Base-by-base conservation (phyloP, 2,329 filamentous ascomycete genomes). In the Neonectria punicea region DNA sequence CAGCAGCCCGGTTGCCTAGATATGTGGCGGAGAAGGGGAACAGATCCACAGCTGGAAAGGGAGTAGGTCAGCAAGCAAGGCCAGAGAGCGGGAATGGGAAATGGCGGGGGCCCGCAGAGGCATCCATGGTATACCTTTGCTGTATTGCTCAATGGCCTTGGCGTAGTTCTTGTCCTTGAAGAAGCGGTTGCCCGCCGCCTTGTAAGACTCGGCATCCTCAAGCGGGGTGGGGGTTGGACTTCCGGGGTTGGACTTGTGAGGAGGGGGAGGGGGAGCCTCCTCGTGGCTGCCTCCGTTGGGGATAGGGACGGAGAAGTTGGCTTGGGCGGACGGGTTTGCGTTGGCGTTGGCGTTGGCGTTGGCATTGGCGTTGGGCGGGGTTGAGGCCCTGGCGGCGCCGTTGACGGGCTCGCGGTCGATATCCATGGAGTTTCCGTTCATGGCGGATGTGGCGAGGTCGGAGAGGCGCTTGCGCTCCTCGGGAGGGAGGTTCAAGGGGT, bases 141-240 rank as follows among this genome's bases (percentile, higher is more conserved):
- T 93, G 80, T 98, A 99, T 80, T 98, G 93, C 72, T 92, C 88
- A 78, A 98, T 94, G 25, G 96, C 95, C 77, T 92, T 91, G 66
- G 86, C 83, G 79, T 95, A 99, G 76, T 98, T 93, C 78, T 92
- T 93, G 69, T 94, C 93, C 84, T 98, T 98, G 87, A 98, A 99
- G 77, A 93, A 95, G 76, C 96, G 96, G 83, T 99, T 99, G 64
- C 96, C 96, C 2, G 93, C 89, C 73, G 92, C 89, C 85, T 99
- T 99, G 87, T 91, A 97, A 13, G 89, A 86, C 82, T 99, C 96
- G 28, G 95, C 93, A 77, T 98, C 93, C 58, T 95, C 92, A 46
- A 82, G 80, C 25, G 84, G 79, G 39, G 81, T 84, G 49, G 84
- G 82, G 54, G 82, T 81, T 47, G 87, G 88, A 77, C 86, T 90